A percentile compares a stretch with the other conserved stretches of the same genome.
These are phyloP conservation scores for Lactarius hatsudake DNA, from an alignment of 768 basidiomycete species.

Conservation along the genomic window DNA sequence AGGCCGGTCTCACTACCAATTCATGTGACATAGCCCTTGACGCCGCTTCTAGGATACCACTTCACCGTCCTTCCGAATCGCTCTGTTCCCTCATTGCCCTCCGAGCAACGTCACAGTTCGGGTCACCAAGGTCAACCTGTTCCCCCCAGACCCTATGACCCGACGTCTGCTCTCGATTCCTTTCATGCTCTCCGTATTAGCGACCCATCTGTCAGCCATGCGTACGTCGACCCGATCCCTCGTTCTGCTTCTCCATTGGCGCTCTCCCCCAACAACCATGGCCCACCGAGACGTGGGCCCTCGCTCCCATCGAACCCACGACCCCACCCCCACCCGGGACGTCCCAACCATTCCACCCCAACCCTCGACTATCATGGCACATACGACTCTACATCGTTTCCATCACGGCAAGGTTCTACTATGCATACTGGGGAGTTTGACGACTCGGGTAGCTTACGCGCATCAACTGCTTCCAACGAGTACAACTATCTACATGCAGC, in stretches of 20 bases:
- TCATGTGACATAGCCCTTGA: conserved; percentile 3
- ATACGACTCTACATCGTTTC: conserved; percentile 8
- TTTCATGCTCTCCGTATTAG: conserved; percentile 55
- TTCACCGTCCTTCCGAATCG: conserved; percentile 15
- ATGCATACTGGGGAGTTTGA: conserved; percentile 14
- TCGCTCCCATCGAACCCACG: conserved; percentile 38
- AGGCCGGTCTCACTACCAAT: conserved; percentile 4
- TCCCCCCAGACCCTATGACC: conserved; percentile 37
- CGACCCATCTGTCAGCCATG: conserved; percentile 38
- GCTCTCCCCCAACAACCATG: conserved; percentile 32
- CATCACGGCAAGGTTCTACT: conserved; percentile 1
- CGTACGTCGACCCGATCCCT: conserved; percentile 46
- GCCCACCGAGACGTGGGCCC: conserved; percentile 28
- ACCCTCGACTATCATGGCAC: conserved; percentile 14
- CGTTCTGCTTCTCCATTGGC: conserved; percentile 61
- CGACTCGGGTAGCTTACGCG: neutral
- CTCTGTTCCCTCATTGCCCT: conserved; percentile 21
- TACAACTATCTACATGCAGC: conserved; percentile 67
- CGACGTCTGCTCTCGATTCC: conserved; percentile 46
- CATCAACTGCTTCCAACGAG: conserved; percentile 32
- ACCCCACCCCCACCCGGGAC: conserved; percentile 27
- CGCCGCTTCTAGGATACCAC: conserved; percentile 6
- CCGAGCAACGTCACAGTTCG: conserved; percentile 12
- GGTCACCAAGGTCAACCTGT: neutral
- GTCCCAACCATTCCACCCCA: neutral